phyloP scores from a whole-genome alignment of 2,329 filamentous ascomycete species.

The Mollisiaceae sp. region DNA sequence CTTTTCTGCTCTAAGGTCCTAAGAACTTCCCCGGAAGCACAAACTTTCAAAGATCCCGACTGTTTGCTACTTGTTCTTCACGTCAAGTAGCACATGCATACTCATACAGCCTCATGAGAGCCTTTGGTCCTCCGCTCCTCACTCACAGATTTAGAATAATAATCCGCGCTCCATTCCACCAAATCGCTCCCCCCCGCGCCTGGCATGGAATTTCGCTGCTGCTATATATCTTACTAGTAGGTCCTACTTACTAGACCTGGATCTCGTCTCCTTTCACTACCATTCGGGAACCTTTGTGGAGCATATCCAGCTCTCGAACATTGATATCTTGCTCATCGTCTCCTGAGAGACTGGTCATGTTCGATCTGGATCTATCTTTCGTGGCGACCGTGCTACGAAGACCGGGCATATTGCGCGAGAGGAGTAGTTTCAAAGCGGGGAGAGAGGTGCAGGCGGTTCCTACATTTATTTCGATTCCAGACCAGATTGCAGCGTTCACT shows the following conservation, averaged over 20 bases:
- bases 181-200: background rate
- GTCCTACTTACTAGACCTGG: background rate
- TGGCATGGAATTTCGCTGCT: background rate
- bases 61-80: background rate
- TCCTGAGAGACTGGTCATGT: constrained; percentile 13
- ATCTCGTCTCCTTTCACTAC: background rate
- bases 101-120: background rate
- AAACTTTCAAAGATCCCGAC: background rate
- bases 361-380: constrained; percentile 6
- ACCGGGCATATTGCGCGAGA: constrained; percentile 40
- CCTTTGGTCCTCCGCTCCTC: background rate
- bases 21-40: background rate
- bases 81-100: too few relatives aligned
- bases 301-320: background rate
- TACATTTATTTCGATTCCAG: constrained; percentile 54
- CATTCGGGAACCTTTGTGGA: background rate
- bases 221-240: background rate
- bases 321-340: background rate
- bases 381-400: constrained; percentile 10
- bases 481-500: constrained; percentile 43
- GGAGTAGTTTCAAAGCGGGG: constrained; percentile 55
- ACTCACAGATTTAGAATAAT: background rate
- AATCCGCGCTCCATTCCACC: background rate
- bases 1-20: background rate
- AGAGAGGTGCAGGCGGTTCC: constrained; percentile 55